Conservation (phyloP, 2,329 filamentous ascomycete genomes). For the Cladophialophora exuberans region DNA sequence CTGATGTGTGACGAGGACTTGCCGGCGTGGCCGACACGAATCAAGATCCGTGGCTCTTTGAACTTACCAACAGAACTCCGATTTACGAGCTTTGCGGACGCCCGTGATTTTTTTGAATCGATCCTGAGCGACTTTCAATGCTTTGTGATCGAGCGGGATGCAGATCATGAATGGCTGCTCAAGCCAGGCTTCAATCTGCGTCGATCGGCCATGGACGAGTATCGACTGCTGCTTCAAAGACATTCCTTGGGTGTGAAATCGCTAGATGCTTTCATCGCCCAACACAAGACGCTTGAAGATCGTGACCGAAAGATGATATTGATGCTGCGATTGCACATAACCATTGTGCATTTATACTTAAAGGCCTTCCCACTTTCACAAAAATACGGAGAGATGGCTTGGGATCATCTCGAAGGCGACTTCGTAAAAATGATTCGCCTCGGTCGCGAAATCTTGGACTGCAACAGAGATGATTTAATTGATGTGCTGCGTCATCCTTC, state of each 20-base stretch:
- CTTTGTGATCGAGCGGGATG: conserved; percentile 1
- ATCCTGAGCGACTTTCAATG: conserved; percentile 13
- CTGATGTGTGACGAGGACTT: conserved; percentile 13
- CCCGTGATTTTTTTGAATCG: conserved; percentile 9
- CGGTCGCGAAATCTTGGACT: conserved; percentile 8
- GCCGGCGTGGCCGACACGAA: neutral
- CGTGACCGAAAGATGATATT: conserved; percentile 11
- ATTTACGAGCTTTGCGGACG: conserved; percentile 2
- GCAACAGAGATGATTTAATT: neutral
- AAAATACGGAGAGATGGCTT: conserved; percentile 8
- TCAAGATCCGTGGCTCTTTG: neutral
- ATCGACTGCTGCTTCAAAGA: neutral
- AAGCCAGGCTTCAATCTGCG: neutral
- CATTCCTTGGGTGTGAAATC: neutral
- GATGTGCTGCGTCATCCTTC: neutral
- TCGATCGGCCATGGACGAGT: conserved; percentile 5
- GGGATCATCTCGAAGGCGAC: conserved; percentile 5
- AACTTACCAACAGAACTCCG: neutral
- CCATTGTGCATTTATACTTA: conserved; percentile 10
- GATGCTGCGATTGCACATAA: conserved; percentile 6
- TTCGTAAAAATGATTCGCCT: neutral
- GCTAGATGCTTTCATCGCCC: neutral
- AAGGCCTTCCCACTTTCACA: conserved; percentile 1
- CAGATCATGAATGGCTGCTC: conserved; percentile 2
- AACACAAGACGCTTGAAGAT: neutral